Conservation (phyloP, 257 asterid genomes). For the Petunia secreta region DNA sequence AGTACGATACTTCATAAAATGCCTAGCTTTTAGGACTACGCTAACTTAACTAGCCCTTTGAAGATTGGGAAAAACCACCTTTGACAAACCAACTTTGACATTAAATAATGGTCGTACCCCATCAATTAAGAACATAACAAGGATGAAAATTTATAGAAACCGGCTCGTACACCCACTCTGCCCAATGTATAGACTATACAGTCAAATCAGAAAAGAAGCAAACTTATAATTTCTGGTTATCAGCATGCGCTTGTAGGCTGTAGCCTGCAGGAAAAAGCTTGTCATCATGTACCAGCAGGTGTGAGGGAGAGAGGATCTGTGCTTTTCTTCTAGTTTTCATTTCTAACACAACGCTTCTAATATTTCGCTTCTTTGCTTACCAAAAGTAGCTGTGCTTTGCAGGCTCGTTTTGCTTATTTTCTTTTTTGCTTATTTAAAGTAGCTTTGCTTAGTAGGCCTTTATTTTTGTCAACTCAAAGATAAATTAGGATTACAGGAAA, state of each 20-base stretch:
- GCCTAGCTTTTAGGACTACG: not conserved
- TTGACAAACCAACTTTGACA: conserved; percentile 13
- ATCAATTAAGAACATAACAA: conserved; percentile 13
- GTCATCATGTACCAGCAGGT: not conserved
- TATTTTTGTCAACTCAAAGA: conserved; percentile 10
- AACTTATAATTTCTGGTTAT: not conserved
- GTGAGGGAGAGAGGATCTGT: not conserved
- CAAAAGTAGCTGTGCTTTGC: not conserved
- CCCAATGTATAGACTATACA: not conserved
- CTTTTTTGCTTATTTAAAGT: not conserved
- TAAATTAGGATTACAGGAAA: not conserved
- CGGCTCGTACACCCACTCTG: not conserved
- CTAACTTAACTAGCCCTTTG: conserved; percentile 7
- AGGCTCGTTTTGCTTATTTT: not conserved
- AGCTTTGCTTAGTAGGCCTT: not conserved
- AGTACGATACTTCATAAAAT: conserved; percentile 9
- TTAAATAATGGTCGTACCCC: not conserved
- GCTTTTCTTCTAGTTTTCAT: conserved; percentile 10
- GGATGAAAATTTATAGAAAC: conserved; percentile 17
- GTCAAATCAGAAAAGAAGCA: not conserved
- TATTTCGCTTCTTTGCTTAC: not conserved
- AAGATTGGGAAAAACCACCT: not conserved
- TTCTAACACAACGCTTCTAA: not conserved
- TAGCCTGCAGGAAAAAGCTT: not conserved
- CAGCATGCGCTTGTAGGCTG: conserved; percentile 7